Base-by-base conservation (phyloP, 2,329 filamentous ascomycete genomes). In the Ophiostoma sp. region DNA sequence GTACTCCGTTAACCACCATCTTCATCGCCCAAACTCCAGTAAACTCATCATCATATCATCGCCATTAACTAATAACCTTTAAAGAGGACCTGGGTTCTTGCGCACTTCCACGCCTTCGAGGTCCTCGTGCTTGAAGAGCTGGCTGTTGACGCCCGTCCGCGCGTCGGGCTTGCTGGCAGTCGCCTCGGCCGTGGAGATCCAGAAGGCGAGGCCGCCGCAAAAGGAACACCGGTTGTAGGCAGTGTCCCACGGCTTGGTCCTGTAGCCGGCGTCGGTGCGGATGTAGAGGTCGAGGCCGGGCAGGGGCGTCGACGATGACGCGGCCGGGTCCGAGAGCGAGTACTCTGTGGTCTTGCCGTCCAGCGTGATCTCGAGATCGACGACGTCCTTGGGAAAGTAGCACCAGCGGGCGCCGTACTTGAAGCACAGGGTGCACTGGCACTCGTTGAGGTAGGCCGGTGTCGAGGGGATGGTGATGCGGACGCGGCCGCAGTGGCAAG, bases 401-500 rank as follows among this genome's bases (percentile, higher is more conserved):
- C 67, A 73, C 74, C 71, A 75, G 4, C 73, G n/a, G 31, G 68
- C 72, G 66, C 73, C 74, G 64, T 74, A 73, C 70, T 72, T 73
- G 67, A 72, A 76, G 72, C 73, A 75, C 17, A 75, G 52, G 39
- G 71, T 72, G 67, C 75, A 76, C 44, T 68, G 70, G 65, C 75
- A 76, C 66, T 76, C 73, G 67, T 74, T 76, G 48, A 73, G 68
- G n/a, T 60, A 64, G 4, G 48, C 44, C 3, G 73, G 73, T 36
- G 70, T 68, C 10, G 35, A 23, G 13, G 74, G 74, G 4, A 73
- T 54, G 20, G 67, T 31, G 68, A 76, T 36, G 52, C 66, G 68
- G 52, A 75, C 70, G 17, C 69, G 72, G 60, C 74, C 73, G 71
- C 73, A 75, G 71, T 75, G 74, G 67, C 75, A 75, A n/a, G 69